Evolutionary conservation across 495 filamentous ascomycete genomes (phyloP).

Genomic region (Pyrenopolyporus hunteri): DNA sequence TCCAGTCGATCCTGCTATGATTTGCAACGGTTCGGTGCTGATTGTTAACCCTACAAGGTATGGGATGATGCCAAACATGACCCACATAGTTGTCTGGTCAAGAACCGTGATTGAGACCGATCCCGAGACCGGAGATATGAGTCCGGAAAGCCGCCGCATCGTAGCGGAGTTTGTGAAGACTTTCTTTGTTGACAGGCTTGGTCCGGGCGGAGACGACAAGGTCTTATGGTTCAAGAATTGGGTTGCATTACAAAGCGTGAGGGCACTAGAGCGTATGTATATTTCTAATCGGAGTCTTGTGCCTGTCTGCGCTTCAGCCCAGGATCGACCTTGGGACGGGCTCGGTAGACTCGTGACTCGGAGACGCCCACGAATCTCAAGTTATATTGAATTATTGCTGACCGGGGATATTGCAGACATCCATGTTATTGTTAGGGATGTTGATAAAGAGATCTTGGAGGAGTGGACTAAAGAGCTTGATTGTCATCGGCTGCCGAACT

Average conservation of each 20-base stretch:
- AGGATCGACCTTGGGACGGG: too few species aligned
- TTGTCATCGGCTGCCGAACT: conserved; percentile 39
- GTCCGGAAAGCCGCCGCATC: conserved; percentile 63
- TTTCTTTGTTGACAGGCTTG: conserved; percentile 68
- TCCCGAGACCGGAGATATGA: conserved; percentile 72
- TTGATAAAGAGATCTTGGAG: conserved; percentile 61
- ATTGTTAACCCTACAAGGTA: too few species aligned
- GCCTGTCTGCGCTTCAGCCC: background rate
- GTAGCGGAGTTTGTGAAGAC: conserved; percentile 71
- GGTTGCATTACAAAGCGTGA: conserved; percentile 85
- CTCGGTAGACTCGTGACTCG: background rate
- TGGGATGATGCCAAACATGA: conserved; percentile 71
- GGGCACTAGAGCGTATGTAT: conserved; percentile 67
- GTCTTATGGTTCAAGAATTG: conserved; percentile 97
- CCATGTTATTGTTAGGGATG: conserved; percentile 66
- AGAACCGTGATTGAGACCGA: conserved; percentile 62
- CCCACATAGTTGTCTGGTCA: conserved; percentile 74
- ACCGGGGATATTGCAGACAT: conserved; percentile 41
- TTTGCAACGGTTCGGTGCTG: too few species aligned
- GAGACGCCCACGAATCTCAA: background rate
- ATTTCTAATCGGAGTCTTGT: background rate
- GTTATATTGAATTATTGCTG: conserved; percentile 2
- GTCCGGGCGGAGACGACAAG: conserved; percentile 54
- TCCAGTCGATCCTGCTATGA: too few species aligned
- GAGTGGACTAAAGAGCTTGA: conserved; percentile 63